phyloP scores from a whole-genome alignment of 2,329 filamentous ascomycete genomes.

The Aspergillus candidus region DNA sequence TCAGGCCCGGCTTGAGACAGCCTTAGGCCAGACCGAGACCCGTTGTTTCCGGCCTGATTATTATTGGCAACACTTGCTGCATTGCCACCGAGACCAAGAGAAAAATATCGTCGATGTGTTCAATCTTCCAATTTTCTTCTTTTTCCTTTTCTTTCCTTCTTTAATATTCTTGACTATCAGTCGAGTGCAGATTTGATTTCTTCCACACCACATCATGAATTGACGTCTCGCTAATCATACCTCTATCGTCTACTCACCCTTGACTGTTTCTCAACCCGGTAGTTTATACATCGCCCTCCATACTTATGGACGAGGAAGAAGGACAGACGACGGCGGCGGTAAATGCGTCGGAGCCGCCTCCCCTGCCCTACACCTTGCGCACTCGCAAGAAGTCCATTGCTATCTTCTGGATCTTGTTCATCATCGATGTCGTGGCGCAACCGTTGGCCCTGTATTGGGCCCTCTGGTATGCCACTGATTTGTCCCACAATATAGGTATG shows the following conservation, averaged over 20 bases:
- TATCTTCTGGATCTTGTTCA: conserved; percentile 55
- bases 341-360: conserved; percentile 35
- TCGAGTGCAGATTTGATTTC: too few relatives aligned
- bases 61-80: background rate
- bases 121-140: too few relatives aligned
- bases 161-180: too few relatives aligned
- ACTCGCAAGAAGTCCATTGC: conserved; percentile 51
- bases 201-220: too few relatives aligned
- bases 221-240: too few relatives aligned
- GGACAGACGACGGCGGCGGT: conserved; percentile 9
- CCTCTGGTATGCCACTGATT: conserved; percentile 52
- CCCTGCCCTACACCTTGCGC: conserved; percentile 52
- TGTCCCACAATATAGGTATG: conserved; percentile 41
- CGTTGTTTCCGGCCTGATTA: background rate
- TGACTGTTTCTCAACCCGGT: background rate
- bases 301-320: conserved; percentile 30
- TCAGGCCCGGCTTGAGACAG: background rate
- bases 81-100: too few relatives aligned
- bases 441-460: conserved; percentile 57
- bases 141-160: too few relatives aligned
- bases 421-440: conserved; percentile 54
- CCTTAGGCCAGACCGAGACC: background rate
- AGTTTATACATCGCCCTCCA: conserved; percentile 4
- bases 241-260: background rate
- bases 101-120: too few relatives aligned